Evolutionary conservation across 805 yeast species (phyloP), one percentile per base, ranked within the genome.

Genomic region (Wickerhamiella domercqiae): DNA sequence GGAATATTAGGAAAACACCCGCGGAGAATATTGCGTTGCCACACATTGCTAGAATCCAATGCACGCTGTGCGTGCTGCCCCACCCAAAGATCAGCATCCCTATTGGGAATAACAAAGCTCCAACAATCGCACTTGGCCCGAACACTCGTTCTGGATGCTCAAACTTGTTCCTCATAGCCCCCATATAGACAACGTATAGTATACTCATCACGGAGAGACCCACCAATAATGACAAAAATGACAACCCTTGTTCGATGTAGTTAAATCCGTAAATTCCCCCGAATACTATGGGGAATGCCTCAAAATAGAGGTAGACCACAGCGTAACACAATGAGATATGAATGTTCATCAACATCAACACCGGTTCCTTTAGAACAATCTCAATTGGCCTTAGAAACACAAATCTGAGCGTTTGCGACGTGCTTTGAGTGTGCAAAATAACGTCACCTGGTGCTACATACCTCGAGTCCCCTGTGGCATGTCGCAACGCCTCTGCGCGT

Each of bases 71-170:
- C 42, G 59, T 60, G 14, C 73, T 65, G 4, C 73, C 57, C 75
- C 78, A 73, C 16, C 75, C 75, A 47, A 71, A 54, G 56, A 71
- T 66, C 50, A 73, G 66, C 28, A 73, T 51, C 6, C 78, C 78
- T 19, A 61, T 49, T 2, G 73, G 67, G 29, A 69, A 63, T 25
- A 60, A 45, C 37, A 62, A 39, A 32, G 65, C 53, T 0, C 68
- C 73, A 15, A 59, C 41, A 43, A 67, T 59, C 7, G 66, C 62
- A 7, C 57, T 22, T 15, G 36, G 39, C 2, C 44, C 47, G 29
- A 47, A 47, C 20, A 46, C 41, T 11, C n/a, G 20, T 35, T 47
- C 50, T 4, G 44, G 44, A 9, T 17, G 5, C 13, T 19, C 32
- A 13, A 38, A 14, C 3, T 26, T 5, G 44, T 35, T 16, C 17